phyloP scores from a whole-genome alignment of 2,329 filamentous ascomycete genomes.

The Metarhizium guizhouense region DNA sequence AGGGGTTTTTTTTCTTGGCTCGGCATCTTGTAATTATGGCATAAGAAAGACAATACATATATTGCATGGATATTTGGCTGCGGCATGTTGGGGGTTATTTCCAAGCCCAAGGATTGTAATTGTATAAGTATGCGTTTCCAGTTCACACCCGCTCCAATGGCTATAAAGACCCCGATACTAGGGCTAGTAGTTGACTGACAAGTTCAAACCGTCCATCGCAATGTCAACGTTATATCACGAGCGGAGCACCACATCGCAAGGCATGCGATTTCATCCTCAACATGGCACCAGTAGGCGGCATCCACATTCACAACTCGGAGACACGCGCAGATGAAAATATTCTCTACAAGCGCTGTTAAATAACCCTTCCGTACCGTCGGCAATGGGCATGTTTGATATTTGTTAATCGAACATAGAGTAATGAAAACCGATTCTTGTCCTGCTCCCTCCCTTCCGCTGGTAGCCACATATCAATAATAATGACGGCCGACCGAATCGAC shows the following conservation, averaged over 20 bases:
- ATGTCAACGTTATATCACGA: too few relatives aligned
- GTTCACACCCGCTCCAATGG: too few relatives aligned
- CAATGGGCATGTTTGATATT: conserved; percentile 2
- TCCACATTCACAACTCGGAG: background rate
- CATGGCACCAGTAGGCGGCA: too few relatives aligned
- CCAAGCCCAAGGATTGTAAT: too few relatives aligned
- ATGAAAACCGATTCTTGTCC: background rate
- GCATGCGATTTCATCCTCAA: too few relatives aligned
- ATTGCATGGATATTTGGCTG: background rate
- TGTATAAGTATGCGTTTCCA: too few relatives aligned
- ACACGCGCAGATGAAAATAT: background rate
- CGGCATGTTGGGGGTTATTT: too few relatives aligned
- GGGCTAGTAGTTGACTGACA: too few relatives aligned
- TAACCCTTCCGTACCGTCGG: background rate
- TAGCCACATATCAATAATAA: conserved; percentile 1
- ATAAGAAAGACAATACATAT: background rate
- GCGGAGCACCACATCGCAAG: too few relatives aligned
- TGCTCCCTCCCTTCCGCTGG: background rate
- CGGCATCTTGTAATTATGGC: conserved; percentile 7
- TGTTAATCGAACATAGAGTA: conserved; percentile 7
- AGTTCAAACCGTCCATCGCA: too few relatives aligned
- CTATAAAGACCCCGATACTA: too few relatives aligned
- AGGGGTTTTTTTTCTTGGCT: background rate
- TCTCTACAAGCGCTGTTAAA: background rate
- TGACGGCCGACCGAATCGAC: background rate